These are phyloP conservation scores for Albatrellus sp. DNA, from an alignment of 1,284 basidiomycete genomes.

Conservation along the genomic window DNA sequence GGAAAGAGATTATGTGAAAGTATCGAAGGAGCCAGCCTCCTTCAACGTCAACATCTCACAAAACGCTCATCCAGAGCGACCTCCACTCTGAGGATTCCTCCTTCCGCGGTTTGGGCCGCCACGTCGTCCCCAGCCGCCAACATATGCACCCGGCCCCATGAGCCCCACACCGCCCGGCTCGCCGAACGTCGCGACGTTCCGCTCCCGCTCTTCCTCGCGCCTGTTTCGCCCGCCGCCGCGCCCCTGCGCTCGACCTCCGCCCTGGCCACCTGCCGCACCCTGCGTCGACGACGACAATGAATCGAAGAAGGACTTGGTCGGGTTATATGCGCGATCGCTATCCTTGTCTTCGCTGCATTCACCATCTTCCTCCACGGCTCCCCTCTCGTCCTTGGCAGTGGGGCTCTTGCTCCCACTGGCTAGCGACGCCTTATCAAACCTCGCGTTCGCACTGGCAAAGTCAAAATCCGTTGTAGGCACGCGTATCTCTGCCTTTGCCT, in stretches of 20 bases:
- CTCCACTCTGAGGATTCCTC: slow-evolving; percentile 13
- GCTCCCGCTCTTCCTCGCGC: slow-evolving; percentile 66
- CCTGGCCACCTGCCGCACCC: slow-evolving; percentile 10
- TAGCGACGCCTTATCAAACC: slow-evolving; percentile 61
- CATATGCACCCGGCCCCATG: slow-evolving; percentile 52
- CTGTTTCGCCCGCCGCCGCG: slow-evolving; percentile 47
- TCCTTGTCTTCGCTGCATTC: slow-evolving; percentile 14
- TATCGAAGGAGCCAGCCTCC: no score
- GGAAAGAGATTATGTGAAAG: no score
- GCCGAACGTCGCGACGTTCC: slow-evolving; percentile 73
- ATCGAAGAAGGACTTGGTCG: slow-evolving; percentile 68
- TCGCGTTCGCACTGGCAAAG: slow-evolving; percentile 60
- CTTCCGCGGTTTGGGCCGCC: slow-evolving; percentile 19
- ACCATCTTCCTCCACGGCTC: slow-evolving; percentile 10
- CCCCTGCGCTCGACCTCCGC: slow-evolving; percentile 27
- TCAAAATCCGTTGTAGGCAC: slow-evolving; percentile 68
- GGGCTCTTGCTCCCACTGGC: slow-evolving; percentile 14
- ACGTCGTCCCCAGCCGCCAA: slow-evolving; percentile 37
- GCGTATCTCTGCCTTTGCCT: slow-evolving; percentile 27
- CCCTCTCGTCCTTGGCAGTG: slow-evolving; percentile 10
- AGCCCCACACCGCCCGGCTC: slow-evolving; percentile 66
- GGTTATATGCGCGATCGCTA: slow-evolving; percentile 47
- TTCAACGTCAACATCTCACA: no score
- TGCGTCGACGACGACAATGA: slow-evolving; percentile 48
- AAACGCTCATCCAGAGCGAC: no score